These are phyloP conservation scores for Phytophthora sansomeana DNA, from an alignment of 352 stramenopile genomes.

Conservation along the genomic window DNA sequence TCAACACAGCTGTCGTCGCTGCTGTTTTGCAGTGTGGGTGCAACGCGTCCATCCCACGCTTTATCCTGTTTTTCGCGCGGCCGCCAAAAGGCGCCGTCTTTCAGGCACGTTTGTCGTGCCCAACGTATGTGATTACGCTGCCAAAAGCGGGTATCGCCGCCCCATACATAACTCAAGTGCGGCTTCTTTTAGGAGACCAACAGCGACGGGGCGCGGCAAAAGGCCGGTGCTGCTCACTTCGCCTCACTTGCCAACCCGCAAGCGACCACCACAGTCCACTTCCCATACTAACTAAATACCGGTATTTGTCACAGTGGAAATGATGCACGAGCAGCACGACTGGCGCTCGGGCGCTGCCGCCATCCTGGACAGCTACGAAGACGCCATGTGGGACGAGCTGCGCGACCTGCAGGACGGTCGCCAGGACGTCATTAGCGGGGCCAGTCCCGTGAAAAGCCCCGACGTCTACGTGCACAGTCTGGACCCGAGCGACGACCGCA, in stretches of 20 bases:
- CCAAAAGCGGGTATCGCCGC: background rate
- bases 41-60: conserved; percentile 10
- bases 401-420: conserved; percentile 14
- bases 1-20: conserved; percentile 30
- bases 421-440: conserved; percentile 14
- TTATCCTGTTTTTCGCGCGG: conserved; percentile 6
- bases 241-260: conserved; percentile 13
- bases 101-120: background rate
- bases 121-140: conserved; percentile 22
- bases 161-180: conserved; percentile 15
- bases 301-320: too few species aligned
- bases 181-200: conserved; percentile 20
- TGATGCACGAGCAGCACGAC: conserved; percentile 31
- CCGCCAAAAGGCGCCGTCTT: conserved; percentile 4
- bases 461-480: conserved; percentile 21
- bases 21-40: background rate
- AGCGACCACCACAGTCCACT: background rate
- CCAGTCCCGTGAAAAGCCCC: conserved; percentile 25
- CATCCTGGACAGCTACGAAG: conserved; percentile 31
- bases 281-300: too few species aligned
- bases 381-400: conserved; percentile 33
- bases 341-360: conserved; percentile 23
- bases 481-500: conserved; percentile 13
- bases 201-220: conserved; percentile 27
- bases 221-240: conserved; percentile 25